A percentile compares a stretch with the other conserved stretches of the same genome.
phyloP scores from a whole-genome alignment of 192 early-diverging fungal species.

The Globomyces pollinis-pini region DNA sequence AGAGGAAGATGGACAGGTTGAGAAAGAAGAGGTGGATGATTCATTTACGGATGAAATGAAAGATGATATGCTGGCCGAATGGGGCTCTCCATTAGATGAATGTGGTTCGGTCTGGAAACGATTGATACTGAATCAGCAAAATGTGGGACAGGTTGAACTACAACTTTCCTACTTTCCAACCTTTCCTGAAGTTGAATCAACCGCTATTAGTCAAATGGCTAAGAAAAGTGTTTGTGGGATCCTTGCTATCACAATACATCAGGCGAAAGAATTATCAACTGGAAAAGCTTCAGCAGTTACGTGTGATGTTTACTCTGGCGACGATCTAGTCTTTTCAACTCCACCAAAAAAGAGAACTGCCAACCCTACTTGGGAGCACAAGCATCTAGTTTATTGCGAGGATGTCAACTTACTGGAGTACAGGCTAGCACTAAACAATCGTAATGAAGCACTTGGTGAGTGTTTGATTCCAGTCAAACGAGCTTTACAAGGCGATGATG shows the following conservation, averaged over 20 bases:
- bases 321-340: conserved; percentile 29
- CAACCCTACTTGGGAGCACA: conserved; percentile 74
- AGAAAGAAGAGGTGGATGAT: not conserved
- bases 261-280: conserved; percentile 32
- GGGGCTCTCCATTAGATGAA: conserved; percentile 35
- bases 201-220: not conserved
- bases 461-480: conserved; percentile 26
- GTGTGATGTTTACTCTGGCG: conserved; percentile 15
- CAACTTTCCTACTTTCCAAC: too few species aligned
- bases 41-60: conserved; percentile 22
- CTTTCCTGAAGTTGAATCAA: not conserved
- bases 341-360: conserved; percentile 62
- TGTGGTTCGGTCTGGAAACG: conserved; percentile 29
- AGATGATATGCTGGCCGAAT: conserved; percentile 31
- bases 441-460: conserved; percentile 31
- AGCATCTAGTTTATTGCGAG: conserved; percentile 9
- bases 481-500: conserved; percentile 34
- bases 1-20: not conserved
- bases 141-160: too few species aligned
- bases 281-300: conserved; percentile 43
- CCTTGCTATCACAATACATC: conserved; percentile 29
- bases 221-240: too few species aligned
- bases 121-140: conserved; percentile 4
- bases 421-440: conserved; percentile 54
- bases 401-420: conserved; percentile 57